Percentiles rank a stretch among this genome's conserved stretches.
phyloP scores from a whole-genome alignment of 1,284 basidiomycete species.

The Earliella scabrosa region DNA sequence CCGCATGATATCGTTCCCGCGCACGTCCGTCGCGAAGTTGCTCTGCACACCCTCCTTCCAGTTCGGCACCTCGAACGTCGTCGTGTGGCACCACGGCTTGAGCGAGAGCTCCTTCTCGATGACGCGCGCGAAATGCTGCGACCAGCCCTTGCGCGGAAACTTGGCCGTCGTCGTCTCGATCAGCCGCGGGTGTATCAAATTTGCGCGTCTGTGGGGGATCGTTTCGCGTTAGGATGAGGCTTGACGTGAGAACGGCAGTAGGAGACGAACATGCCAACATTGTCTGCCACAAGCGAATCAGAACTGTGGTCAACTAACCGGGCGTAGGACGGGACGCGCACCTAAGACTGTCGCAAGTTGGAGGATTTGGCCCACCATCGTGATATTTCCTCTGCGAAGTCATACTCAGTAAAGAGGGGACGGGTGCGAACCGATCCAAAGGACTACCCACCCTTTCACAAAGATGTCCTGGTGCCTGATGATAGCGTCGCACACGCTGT shows the following conservation, averaged over 20 bases:
- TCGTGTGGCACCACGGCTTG: constrained; percentile 58
- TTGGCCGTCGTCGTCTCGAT: constrained; percentile 47
- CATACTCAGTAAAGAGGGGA: background rate
- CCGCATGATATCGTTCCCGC: constrained; percentile 48
- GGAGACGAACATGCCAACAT: constrained; percentile 48
- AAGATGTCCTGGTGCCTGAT: constrained; percentile 64
- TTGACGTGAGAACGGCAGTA: background rate
- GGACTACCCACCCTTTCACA: constrained; percentile 46
- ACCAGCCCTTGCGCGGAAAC: constrained; percentile 53
- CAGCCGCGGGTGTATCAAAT: constrained; percentile 47
- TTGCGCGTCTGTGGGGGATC: constrained; percentile 40
- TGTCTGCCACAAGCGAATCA: too few relatives aligned
- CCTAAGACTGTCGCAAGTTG: constrained; percentile 56
- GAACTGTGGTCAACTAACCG: too few relatives aligned
- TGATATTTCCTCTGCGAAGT: constrained; percentile 48
- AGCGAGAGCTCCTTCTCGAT: constrained; percentile 51
- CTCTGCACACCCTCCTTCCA: constrained; percentile 50
- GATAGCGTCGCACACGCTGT: constrained; percentile 60
- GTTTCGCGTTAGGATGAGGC: background rate
- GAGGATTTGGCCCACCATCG: constrained; percentile 55
- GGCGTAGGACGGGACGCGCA: constrained; percentile 25
- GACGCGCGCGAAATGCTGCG: constrained; percentile 47
- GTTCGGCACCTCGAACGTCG: constrained; percentile 51
- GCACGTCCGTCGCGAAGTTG: constrained; percentile 54
- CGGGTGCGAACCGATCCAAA: background rate